These are phyloP conservation scores for Metschnikowia vanudenii DNA, from an alignment of 805 yeast species.

Conservation along the genomic window DNA sequence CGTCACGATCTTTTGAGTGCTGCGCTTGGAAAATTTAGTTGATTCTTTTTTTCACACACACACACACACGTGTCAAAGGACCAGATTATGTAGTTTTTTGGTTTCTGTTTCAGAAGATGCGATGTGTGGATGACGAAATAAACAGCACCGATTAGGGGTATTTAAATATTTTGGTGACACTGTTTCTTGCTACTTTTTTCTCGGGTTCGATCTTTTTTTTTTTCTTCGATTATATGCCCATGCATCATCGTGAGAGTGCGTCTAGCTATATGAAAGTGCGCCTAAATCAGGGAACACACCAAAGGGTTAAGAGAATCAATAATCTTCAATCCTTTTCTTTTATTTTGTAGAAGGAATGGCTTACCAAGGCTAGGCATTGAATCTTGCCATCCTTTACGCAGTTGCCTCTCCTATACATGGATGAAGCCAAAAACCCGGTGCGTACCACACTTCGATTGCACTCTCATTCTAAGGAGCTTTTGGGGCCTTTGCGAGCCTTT, in stretches of 20 bases:
- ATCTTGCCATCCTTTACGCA: no score
- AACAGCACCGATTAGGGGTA: neutral
- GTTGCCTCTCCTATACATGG: no score
- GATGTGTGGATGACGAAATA: neutral
- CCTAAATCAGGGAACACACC: no score
- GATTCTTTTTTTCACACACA: no score
- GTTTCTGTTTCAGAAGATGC: neutral
- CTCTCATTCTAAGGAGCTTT: neutral
- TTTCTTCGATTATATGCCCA: conserved; percentile 6
- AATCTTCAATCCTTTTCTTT: no score
- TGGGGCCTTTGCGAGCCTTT: neutral
- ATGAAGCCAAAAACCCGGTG: no score
- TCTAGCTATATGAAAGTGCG: neutral
- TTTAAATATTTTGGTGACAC: neutral
- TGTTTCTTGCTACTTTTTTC: neutral
- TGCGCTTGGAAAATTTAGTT: no score
- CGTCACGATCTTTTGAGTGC: no score
- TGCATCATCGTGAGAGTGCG: conserved; percentile 8
- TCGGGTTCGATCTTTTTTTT: neutral
- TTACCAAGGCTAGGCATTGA: no score
- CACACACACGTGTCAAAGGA: neutral
- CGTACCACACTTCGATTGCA: neutral
- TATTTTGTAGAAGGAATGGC: no score
- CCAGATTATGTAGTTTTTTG: neutral
- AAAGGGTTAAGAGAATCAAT: no score